A percentile compares a stretch with the other conserved stretches of the same genome.
These are phyloP conservation scores for Penicillium fuscoglaucum DNA, from an alignment of 2,329 filamentous ascomycete species.

Conservation along the genomic window DNA sequence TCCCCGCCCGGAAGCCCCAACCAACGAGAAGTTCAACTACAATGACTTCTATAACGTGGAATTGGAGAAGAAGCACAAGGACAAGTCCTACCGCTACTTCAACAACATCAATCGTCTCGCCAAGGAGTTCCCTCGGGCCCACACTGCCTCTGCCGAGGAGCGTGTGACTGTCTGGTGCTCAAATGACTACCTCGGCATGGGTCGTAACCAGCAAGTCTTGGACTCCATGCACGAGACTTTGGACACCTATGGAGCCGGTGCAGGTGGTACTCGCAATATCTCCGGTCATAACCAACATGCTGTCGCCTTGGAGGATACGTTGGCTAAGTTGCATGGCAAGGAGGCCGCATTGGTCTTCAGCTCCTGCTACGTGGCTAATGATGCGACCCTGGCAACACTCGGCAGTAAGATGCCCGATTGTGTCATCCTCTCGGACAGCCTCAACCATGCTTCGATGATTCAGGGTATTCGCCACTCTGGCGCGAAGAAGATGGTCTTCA, in stretches of 20 bases:
- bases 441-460: constrained; percentile 99
- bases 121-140: constrained; percentile 91
- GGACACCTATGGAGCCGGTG: constrained; percentile 91
- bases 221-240: constrained; percentile 92
- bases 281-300: constrained; percentile 97
- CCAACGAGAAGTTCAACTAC: constrained; percentile 75
- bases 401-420: constrained; percentile 95
- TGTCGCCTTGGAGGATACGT: constrained; percentile 73
- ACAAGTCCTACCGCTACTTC: constrained; percentile 99
- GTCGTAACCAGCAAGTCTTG: constrained; percentile 81
- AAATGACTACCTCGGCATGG: constrained; percentile 99
- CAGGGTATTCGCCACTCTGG: constrained; percentile 97
- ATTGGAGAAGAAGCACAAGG: constrained; percentile 97
- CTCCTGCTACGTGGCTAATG: constrained; percentile 97
- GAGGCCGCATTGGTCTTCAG: constrained; percentile 92
- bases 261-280: constrained; percentile 94
- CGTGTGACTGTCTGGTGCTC: constrained; percentile 98
- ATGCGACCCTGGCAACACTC: constrained; percentile 93
- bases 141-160: constrained; percentile 80
- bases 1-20: constrained; percentile 51
- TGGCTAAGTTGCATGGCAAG: constrained; percentile 88
- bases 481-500: constrained; percentile 96
- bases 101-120: constrained; percentile 99
- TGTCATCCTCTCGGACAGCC: constrained; percentile 93
- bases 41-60: constrained; percentile 83